Percentiles rank a stretch among this genome's conserved stretches.
These are phyloP conservation scores for Poterioochromonas sp. DNA, from an alignment of 352 stramenopile genomes.

Conservation along the genomic window DNA sequence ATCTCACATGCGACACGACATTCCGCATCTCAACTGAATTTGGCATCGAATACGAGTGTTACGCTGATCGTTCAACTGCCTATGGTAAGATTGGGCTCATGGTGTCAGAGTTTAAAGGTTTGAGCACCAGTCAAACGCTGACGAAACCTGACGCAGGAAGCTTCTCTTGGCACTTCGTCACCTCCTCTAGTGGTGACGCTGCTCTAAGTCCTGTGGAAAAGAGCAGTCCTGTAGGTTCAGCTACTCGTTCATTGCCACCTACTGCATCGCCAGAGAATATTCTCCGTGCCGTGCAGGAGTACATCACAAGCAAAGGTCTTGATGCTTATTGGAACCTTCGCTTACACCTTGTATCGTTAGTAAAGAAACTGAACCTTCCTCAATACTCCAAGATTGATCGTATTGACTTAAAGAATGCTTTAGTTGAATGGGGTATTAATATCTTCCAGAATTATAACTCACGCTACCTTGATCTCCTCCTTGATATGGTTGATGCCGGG, in stretches of 20 bases:
- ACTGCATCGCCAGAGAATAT: neutral
- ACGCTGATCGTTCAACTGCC: neutral
- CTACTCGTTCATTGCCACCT: neutral
- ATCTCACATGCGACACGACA: neutral
- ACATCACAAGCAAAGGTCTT: neutral
- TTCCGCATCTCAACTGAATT: neutral
- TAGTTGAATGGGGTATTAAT: neutral
- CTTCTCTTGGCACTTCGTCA: neutral
- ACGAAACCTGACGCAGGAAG: neutral
- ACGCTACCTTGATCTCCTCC: neutral
- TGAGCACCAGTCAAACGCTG: neutral
- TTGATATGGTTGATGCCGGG: neutral
- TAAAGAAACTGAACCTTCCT: neutral
- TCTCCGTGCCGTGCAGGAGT: neutral
- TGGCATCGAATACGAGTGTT: neutral
- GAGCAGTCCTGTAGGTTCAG: too few species aligned
- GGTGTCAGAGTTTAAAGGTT: neutral
- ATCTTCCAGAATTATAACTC: too few species aligned
- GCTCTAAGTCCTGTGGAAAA: too few species aligned
- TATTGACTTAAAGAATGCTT: neutral
- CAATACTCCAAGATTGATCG: neutral
- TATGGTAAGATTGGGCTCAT: neutral
- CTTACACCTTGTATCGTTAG: neutral
- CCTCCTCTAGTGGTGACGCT: neutral
- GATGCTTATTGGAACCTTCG: neutral